A percentile compares a stretch with the other conserved stretches of the same genome.
phyloP scores from a whole-genome alignment of 140 eudicot species.

The Bidens hawaiensis region DNA sequence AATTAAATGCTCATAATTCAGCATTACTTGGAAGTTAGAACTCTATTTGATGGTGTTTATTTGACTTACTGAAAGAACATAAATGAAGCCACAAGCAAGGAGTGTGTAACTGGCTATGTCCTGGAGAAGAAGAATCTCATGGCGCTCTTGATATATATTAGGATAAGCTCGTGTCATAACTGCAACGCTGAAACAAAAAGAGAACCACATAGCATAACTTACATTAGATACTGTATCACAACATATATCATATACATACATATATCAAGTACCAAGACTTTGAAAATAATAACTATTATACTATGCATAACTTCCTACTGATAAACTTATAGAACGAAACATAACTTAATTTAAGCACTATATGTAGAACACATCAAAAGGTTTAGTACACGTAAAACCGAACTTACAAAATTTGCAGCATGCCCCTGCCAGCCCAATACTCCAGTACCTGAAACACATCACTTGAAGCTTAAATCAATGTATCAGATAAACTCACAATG shows the following conservation, averaged over 20 bases:
- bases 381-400: neutral
- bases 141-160: conserved; percentile 36
- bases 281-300: neutral
- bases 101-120: conserved; percentile 77
- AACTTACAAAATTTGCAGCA: conserved; percentile 96
- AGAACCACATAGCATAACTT: conserved; percentile 5
- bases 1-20: neutral
- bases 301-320: neutral
- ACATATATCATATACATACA: neutral
- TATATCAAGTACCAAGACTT: neutral
- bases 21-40: neutral
- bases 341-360: neutral
- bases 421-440: conserved; percentile 95
- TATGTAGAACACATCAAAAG: conserved; percentile 6
- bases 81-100: conserved; percentile 81
- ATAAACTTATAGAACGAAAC: neutral
- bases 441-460: conserved; percentile 69
- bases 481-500: neutral
- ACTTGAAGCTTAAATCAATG: conserved; percentile 20
- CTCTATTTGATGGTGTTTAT: conserved; percentile 5
- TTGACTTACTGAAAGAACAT: conserved; percentile 74
- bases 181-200: conserved; percentile 67
- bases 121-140: conserved; percentile 68
- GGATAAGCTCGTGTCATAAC: conserved; percentile 98
- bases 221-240: conserved; percentile 17